Evolutionary conservation across 805 yeast species (phyloP).

Genomic region (Ogataea ramenticola): DNA sequence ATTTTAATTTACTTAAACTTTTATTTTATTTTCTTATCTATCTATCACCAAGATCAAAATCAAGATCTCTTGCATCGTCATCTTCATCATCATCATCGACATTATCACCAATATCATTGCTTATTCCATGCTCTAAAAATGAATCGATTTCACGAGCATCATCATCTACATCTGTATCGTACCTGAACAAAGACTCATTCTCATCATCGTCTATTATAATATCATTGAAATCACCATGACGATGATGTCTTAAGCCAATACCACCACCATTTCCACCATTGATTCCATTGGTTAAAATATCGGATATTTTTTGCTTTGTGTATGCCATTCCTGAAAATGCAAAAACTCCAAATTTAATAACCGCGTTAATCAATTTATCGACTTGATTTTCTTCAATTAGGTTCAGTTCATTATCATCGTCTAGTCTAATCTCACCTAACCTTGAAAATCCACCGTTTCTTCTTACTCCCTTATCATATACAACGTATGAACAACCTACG

Average conservation of each 20-base stretch:
- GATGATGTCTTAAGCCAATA: slow-evolving; percentile 10
- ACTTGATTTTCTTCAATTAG: slow-evolving; percentile 54
- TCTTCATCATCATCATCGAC: slow-evolving; percentile 19
- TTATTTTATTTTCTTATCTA: no score
- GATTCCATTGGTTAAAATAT: slow-evolving; percentile 18
- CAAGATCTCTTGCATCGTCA: slow-evolving; percentile 3
- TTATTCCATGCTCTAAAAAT: slow-evolving; percentile 26
- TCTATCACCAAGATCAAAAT: neutral
- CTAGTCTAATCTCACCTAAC: slow-evolving; percentile 82
- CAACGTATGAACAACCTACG: slow-evolving; percentile 51
- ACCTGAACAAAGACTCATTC: slow-evolving; percentile 26
- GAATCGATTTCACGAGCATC: slow-evolving; percentile 43
- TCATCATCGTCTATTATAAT: slow-evolving; percentile 22
- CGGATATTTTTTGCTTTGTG: slow-evolving; percentile 7
- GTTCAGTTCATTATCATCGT: slow-evolving; percentile 52
- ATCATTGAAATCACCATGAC: slow-evolving; percentile 18
- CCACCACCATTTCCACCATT: slow-evolving; percentile 9
- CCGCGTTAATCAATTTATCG: slow-evolving; percentile 50
- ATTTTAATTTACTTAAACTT: no score
- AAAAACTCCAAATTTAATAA: slow-evolving; percentile 52
- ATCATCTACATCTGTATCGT: slow-evolving; percentile 32
- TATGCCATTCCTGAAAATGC: slow-evolving; percentile 12
- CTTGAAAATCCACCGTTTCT: slow-evolving; percentile 69
- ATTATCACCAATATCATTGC: slow-evolving; percentile 27
- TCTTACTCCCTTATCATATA: slow-evolving; percentile 75